Evolutionary conservation across 352 stramenopile genomes (phyloP), one percentile per base, ranked within the genome.

Genomic region (Phytophthora cactorum): DNA sequence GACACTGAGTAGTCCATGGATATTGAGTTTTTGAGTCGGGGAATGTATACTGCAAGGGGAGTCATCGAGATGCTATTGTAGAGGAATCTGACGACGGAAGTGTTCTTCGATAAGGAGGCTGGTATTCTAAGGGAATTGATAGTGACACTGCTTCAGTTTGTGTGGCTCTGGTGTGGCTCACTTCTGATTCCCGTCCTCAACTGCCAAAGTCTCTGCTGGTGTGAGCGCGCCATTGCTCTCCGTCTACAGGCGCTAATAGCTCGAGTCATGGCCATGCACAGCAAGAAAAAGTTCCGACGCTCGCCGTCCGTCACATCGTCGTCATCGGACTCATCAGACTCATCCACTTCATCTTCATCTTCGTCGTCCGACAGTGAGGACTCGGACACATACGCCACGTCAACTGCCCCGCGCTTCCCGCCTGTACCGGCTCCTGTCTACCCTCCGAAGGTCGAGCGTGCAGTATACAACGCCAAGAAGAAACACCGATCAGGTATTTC

Each of bases 401-500:
- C 56, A 10, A 72, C 25, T 9, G 44, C 54, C 28, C 72, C 69
- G 31, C 80, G 84, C 36, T 92, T 92, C 59, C 80, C 80, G 46
- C 54, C 66, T 12, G 79, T 94, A 4, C 51, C 78, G 25, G 36
- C 75, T 38, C 82, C 84, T 6, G 60, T 75, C 45, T 84, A 82
- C 29, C 74, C 81, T 34, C 44, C 62, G 10, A 90, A 90, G 60
- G 75, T 89, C 31, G 66, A 74, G 17, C 72, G 73, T 10, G 74
- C 79, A 11, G 62, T 94, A 1, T 68, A 66, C 27, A 82, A 82
- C 53, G 82, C 81, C 43, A 94, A 94, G 68, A 80, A 79, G 52
- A 86, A 85, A 31, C 84, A 94, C 44, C 86, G 86, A 68, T 89
- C 84, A 28, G 86, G 86, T 94, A 75, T 14, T 7, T 4, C 39